Evolutionary conservation across 2,329 filamentous ascomycete species (phyloP).

Genomic region (Ceratocystis huliohia): DNA sequence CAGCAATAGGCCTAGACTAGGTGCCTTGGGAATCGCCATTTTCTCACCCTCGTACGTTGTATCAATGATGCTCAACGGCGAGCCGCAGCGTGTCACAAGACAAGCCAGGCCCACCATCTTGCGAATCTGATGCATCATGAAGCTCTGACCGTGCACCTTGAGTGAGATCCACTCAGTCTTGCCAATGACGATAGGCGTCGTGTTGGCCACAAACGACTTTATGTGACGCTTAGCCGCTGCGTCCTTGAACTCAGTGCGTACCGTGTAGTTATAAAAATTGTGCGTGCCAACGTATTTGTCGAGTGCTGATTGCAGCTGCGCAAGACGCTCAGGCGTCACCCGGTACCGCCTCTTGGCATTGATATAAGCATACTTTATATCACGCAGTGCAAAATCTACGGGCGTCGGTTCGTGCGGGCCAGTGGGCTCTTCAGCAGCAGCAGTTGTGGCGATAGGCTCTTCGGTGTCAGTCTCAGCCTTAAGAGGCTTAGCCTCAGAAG

Average conservation of each 20-base stretch:
- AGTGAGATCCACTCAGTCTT: conserved; percentile 91
- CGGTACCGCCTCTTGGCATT: conserved; percentile 75
- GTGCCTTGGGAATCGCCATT: conserved; percentile 87
- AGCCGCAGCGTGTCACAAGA: conserved; percentile 71
- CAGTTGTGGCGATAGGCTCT: conserved; percentile 13
- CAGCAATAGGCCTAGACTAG: conserved; percentile 72
- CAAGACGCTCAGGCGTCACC: conserved; percentile 56
- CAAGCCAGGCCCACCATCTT: conserved; percentile 96
- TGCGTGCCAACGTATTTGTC: conserved; percentile 66
- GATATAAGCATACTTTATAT: conserved; percentile 66
- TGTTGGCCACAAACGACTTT: conserved; percentile 75
- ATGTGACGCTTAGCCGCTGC: conserved; percentile 81
- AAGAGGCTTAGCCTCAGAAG: neutral
- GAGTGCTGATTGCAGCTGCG: conserved; percentile 63
- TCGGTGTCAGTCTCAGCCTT: conserved; percentile 18
- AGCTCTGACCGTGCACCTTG: conserved; percentile 93
- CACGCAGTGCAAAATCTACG: conserved; percentile 53
- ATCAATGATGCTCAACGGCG: conserved; percentile 54
- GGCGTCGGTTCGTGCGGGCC: conserved; percentile 29
- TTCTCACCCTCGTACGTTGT: conserved; percentile 60
- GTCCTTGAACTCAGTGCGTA: conserved; percentile 72
- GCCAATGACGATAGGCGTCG: conserved; percentile 66
- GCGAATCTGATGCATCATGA: conserved; percentile 99
- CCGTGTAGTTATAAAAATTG: conserved; percentile 97
- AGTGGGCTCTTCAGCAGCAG: conserved; percentile 17